Evolutionary conservation across 306 rosid genomes (phyloP), one percentile per base, ranked within the genome.

Genomic region (Prinsepia uniflora): DNA sequence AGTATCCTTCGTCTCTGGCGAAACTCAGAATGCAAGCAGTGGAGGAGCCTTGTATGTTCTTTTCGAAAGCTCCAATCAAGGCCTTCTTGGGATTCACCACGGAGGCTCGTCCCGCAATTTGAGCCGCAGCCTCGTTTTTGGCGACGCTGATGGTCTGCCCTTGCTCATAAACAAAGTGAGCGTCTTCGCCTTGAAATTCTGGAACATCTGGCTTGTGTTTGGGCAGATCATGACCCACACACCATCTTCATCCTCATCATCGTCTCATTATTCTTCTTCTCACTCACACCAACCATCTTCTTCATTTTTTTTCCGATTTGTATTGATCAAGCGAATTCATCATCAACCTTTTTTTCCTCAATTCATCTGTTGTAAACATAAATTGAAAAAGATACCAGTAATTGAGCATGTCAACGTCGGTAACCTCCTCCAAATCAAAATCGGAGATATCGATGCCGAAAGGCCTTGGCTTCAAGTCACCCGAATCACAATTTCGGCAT

Each of bases 21-120:
- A 70, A 73, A 17, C 72, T 18, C 9, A 57, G 5, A 3, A 75
- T 30, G 70, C 77, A 80, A 11, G 80, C 80, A 0, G 80, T 80
- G 7, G 84, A 71, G 3, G 80, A 71, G 5, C 77, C 84, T 6
- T 10, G 36, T 30, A 30, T 48, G 3, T 3, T 53, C 53, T 6
- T 30, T 45, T 36, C 46, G 34, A 52, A 78, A 42, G 70, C 78
- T 43, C 42, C 13, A 6, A 41, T 3, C 12, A 73, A 17, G 7
- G 44, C 55, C 55, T 6, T 4, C 18, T 6, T 60, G 1, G 74
- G 74, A 40, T 78, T 36, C 8, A 22, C 44, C 10, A n/a, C 19
- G 5, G 36, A 2, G 53, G n/a, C 53, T 11, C n/a, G 6, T 30
- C 36, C 36, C 3, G 3, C 36, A 30, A 3, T 30, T 30, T 30